Percentiles rank a stretch among this genome's conserved stretches.
These are phyloP conservation scores for Spergularia azorica DNA, from an alignment of 179 eudicot genomes.

Conservation along the genomic window DNA sequence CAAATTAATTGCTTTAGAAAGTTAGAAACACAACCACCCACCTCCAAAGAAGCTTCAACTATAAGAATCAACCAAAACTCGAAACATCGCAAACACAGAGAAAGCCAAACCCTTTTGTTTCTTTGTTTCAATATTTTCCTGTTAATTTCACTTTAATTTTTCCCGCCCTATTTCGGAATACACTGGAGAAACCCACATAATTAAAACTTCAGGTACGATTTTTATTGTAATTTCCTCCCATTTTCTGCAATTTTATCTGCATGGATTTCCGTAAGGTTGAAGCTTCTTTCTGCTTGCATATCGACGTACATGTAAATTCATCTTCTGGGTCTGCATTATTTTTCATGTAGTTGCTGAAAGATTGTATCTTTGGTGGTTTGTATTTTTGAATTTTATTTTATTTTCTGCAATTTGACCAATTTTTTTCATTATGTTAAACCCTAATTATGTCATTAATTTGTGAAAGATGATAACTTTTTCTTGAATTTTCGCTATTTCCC, in stretches of 20 bases:
- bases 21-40: too few species aligned
- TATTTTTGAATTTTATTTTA: not conserved
- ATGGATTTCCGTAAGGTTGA: not conserved
- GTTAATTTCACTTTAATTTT: not conserved
- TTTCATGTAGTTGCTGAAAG: not conserved
- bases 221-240: not conserved
- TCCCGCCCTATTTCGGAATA: not conserved
- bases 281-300: constrained; percentile 2
- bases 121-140: not conserved
- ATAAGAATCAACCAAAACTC: too few species aligned
- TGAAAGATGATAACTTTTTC: not conserved
- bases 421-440: constrained; percentile 19
- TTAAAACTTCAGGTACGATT: not conserved
- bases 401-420: not conserved
- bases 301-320: not conserved
- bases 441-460: not conserved
- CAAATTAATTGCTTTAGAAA: too few species aligned
- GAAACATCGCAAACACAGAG: not conserved
- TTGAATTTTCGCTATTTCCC: not conserved
- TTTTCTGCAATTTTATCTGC: not conserved
- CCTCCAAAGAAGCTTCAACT: too few species aligned
- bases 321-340: constrained; percentile 9
- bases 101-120: not conserved
- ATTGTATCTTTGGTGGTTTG: not conserved
- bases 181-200: not conserved